phyloP scores from a whole-genome alignment of 805 yeast species.

The Brettanomyces nanus region DNA sequence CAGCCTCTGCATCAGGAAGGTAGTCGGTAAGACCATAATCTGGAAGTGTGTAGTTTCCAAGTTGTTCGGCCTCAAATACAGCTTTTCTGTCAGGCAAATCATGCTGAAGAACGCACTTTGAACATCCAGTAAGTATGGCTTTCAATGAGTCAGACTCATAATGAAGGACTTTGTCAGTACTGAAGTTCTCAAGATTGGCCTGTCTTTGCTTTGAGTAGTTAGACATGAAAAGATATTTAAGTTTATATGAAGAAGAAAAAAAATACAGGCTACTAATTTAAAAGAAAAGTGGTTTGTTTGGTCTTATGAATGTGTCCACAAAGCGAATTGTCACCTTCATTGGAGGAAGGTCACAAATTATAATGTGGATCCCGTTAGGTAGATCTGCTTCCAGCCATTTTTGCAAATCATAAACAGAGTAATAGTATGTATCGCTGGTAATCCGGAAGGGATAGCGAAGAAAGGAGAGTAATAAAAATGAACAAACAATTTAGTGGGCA shows the following conservation, averaged over 20 bases:
- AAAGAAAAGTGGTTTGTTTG: too few species aligned
- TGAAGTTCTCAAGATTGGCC: constrained; percentile 9
- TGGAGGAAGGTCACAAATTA: constrained; percentile 15
- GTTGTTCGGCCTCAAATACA: background rate
- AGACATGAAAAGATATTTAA: constrained; percentile 8
- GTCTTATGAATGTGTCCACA: constrained; percentile 27
- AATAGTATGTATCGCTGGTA: constrained; percentile 30
- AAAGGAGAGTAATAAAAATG: constrained; percentile 8
- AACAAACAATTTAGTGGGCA: constrained; percentile 1
- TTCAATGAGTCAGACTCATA: constrained; percentile 7
- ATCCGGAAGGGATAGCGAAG: constrained; percentile 25
- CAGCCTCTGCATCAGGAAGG: constrained; percentile 1
- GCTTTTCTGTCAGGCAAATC: constrained; percentile 5
- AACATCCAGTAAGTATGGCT: constrained; percentile 4
- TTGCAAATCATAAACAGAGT: constrained; percentile 27
- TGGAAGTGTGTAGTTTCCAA: constrained; percentile 1
- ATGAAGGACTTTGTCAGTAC: constrained; percentile 3
- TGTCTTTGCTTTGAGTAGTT: constrained; percentile 7
- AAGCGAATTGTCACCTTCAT: constrained; percentile 23
- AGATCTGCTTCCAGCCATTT: constrained; percentile 34
- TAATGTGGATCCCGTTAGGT: constrained; percentile 16
- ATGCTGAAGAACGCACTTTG: constrained; percentile 7
- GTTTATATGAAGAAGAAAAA: background rate
- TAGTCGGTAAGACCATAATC: constrained; percentile 1
- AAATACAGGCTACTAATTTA: background rate